Base-by-base conservation (phyloP, 2,329 filamentous ascomycete genomes). In the Fusarium agapanthi region DNA sequence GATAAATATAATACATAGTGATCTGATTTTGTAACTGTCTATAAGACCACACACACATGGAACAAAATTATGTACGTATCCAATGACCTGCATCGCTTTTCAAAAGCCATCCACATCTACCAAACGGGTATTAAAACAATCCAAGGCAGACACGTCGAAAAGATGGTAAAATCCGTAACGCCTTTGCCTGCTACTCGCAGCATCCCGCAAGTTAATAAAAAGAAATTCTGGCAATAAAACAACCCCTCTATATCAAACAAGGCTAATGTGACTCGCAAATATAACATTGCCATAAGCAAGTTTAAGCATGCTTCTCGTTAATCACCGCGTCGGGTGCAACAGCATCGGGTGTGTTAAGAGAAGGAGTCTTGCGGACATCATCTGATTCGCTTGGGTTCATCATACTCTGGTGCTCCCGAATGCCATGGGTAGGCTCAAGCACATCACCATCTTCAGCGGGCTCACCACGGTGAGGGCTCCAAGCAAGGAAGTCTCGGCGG, bases 401-500 rank as follows among this genome's bases (percentile, higher is more conserved):
- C 80, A 85, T 81, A 69, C 78, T 77, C 64, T 83, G 83, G 80
- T 95, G 92, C 80, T 91, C 88, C 67, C 86, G 86, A 74, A 94
- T 93, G 67, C 92, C 93, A 80, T 95, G 92, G 78, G 92, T 90
- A 22, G 93, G 91, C 75, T 81, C 80, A 59, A 92, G 84, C 37
- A 87, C 83, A 77, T 88, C 86, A 68, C 90, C 89, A 70, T 88
- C 84, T 65, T 86, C 82, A 55, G 87, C 86, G 32, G 90, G 91
- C 75, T 93, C 90, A 69, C 85, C 86, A 78, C 91, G 91, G 38
- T 92, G 90, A 2, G 93, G 93, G 35, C 92, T 95, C 93, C 93
- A 96, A 66, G 93, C 93, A 43, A 96, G 89, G 86, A 95, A 96
- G 83, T 96, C 93, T 78, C 93, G 90, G 79, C 93, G 92, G 66